Evolutionary conservation across 208 protist genomes (phyloP).

Genomic region (Borovskyia barvae): DNA sequence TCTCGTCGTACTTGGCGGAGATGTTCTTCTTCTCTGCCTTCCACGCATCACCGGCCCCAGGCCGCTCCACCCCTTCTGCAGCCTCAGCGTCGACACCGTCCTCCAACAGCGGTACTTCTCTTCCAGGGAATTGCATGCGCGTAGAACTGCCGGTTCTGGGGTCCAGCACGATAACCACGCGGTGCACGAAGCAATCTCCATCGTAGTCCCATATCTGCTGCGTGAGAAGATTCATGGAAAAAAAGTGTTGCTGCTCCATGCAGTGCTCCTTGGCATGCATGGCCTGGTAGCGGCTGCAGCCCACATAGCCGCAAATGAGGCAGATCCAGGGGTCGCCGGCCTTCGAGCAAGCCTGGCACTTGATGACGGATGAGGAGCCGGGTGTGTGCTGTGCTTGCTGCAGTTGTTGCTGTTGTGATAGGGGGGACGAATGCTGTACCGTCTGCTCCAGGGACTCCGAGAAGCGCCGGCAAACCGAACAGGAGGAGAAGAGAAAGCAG

Average conservation of each 20-base stretch:
- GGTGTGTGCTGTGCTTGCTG: background rate
- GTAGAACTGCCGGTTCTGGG: conserved; percentile 49
- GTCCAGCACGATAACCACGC: conserved; percentile 69
- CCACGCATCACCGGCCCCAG: conserved; percentile 10
- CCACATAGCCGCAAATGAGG: conserved; percentile 89
- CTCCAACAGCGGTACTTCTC: conserved; percentile 41
- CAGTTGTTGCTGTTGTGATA: conserved; percentile 8
- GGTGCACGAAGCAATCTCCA: conserved; percentile 88
- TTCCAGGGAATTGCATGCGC: conserved; percentile 70
- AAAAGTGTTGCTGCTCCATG: conserved; percentile 55
- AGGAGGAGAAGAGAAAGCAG: conserved; percentile 55
- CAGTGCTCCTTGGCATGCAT: conserved; percentile 89
- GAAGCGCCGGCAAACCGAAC: conserved; percentile 56
- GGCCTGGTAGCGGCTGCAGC: conserved; percentile 91
- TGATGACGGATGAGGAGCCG: conserved; percentile 11
- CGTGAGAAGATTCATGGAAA: conserved; percentile 88
- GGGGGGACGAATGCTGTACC: conserved; percentile 4
- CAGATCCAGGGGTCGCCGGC: conserved; percentile 88
- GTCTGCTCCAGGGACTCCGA: conserved; percentile 15
- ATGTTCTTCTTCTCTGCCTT: conserved; percentile 71
- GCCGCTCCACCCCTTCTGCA: background rate
- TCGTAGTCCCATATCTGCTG: conserved; percentile 94
- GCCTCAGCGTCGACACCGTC: conserved; percentile 3
- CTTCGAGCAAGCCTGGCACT: conserved; percentile 68
- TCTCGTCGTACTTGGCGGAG: conserved; percentile 80